A percentile compares a stretch with the other conserved stretches of the same genome.
Conservation (phyloP, 495 filamentous ascomycete species). For the Pseudomonodictys pantanalensis region DNA sequence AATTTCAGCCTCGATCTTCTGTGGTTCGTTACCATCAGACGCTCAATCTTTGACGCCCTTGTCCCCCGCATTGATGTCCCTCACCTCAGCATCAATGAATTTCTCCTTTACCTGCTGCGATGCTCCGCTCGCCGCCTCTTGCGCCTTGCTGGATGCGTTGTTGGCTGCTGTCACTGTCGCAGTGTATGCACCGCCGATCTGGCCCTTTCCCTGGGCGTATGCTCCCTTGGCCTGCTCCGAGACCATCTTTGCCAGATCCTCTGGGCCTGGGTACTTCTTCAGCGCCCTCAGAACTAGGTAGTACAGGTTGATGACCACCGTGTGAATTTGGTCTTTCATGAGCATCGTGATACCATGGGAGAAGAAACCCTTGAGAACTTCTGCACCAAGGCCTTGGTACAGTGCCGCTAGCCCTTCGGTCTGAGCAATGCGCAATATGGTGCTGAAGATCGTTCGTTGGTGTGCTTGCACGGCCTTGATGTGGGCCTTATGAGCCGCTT, state of each 20-base stretch:
- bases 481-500: no score
- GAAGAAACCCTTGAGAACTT: conserved; percentile 82
- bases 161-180: conserved; percentile 1
- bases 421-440: conserved; percentile 60
- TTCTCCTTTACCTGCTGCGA: conserved; percentile 12
- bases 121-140: conserved; percentile 9
- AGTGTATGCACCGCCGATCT: neutral
- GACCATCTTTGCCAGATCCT: conserved; percentile 32
- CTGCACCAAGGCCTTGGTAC: conserved; percentile 73
- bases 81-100: neutral
- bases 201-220: conserved; percentile 3
- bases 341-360: conserved; percentile 88
- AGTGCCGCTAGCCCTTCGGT: conserved; percentile 66
- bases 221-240: conserved; percentile 21
- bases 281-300: conserved; percentile 45
- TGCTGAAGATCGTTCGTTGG: conserved; percentile 58
- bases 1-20: neutral
- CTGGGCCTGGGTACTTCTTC: conserved; percentile 37
- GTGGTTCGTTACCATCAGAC: neutral
- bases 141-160: conserved; percentile 13
- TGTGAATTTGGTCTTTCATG: conserved; percentile 77
- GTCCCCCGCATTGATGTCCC: conserved; percentile 4
- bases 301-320: conserved; percentile 68
- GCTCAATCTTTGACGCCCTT: neutral
- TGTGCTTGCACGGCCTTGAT: conserved; percentile 8